Base-by-base conservation (phyloP, 805 yeast genomes). In the Sporopachydermia quercuum region DNA sequence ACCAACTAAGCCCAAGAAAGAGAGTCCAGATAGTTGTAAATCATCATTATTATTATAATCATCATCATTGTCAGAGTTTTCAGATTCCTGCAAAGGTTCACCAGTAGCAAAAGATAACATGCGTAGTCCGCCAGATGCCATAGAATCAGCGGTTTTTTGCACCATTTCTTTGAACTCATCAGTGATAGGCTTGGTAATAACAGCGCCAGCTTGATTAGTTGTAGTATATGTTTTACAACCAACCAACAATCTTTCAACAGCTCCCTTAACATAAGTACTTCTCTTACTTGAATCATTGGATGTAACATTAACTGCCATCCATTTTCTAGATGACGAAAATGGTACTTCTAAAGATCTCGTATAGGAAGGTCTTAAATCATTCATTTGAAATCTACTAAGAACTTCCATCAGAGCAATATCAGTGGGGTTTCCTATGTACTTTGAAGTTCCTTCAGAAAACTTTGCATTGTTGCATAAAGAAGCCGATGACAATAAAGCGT, bases 361-460 rank as follows among this genome's bases (percentile, higher is more conserved):
- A 42, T 64, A 64, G 4, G 76, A 64, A 18, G 64, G 62, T 56
- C 98, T 76, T 5, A 58, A 52, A 56, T 91, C 97, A 4, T 71
- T 74, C 38, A 84, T 53, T 3, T 78, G 82, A 58, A 86, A 85
- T 42, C 70, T 71, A 3, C 73, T 62, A 42, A 86, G 63, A 23
- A 75, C 72, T 57, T 84, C 95, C 41, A 86, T 65, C 35, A 91
- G 64, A 0, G 98, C 97, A 49, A 87, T 76, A 61, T 91, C 98
- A 11, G 95, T 85, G 34, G 98, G 94, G 57, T 89, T 91, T 18
- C 98, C 98, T 37, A 82, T 72, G 52, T 61, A 79, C 52, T 72
- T 76, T 43, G 73, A 80, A 52, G 69, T 72, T 50, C 81, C 93
- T 35, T 60, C 61, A 0, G 87, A 78, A 47, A 61, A 81, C 44